phyloP scores from a whole-genome alignment of 2,329 filamentous ascomycete genomes.

The Pseudocercospora fuligena region DNA sequence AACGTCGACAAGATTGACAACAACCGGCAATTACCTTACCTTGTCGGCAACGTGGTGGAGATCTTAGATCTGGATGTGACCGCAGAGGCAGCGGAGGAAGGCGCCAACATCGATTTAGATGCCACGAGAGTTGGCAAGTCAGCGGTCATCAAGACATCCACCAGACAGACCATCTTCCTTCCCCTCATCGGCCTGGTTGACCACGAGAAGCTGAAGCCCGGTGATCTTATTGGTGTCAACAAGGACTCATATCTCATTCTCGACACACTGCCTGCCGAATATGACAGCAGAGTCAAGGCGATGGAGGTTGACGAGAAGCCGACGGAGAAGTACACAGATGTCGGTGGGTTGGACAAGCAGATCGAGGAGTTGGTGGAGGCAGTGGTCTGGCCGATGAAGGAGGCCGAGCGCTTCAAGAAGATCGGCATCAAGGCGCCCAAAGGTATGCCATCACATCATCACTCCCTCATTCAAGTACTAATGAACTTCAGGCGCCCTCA shows the following conservation, averaged over 20 bases:
- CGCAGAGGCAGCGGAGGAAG: slow-evolving; percentile 94
- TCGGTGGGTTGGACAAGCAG: slow-evolving; percentile 96
- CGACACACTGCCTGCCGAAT: slow-evolving; percentile 95
- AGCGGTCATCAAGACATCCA: slow-evolving; percentile 98
- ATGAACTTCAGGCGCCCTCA: slow-evolving; percentile 74
- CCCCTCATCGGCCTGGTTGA: slow-evolving; percentile 97
- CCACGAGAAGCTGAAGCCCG: slow-evolving; percentile 91
- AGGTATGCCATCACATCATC: slow-evolving; percentile 59
- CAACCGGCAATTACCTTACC: slow-evolving; percentile 89
- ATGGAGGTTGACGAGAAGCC: slow-evolving; percentile 99
- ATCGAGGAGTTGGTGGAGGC: slow-evolving; percentile 98
- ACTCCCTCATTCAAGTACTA: neutral
- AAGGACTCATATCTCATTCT: slow-evolving; percentile 98
- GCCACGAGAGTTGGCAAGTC: slow-evolving; percentile 97
- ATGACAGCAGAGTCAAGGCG: slow-evolving; percentile 97
- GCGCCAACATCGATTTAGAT: slow-evolving; percentile 97
- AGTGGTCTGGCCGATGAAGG: slow-evolving; percentile 99
- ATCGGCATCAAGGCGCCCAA: slow-evolving; percentile 99
- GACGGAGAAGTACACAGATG: slow-evolving; percentile 97
- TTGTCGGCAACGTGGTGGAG: slow-evolving; percentile 98
- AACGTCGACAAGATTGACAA: slow-evolving; percentile 99
- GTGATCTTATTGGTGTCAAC: slow-evolving; percentile 96
- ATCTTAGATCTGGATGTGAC: slow-evolving; percentile 95
- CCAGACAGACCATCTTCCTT: slow-evolving; percentile 96
- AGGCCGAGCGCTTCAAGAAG: slow-evolving; percentile 98